Evolutionary conservation across 257 asterid species (phyloP), one percentile per base, ranked within the genome.

Genomic region (Agastache rugosa): DNA sequence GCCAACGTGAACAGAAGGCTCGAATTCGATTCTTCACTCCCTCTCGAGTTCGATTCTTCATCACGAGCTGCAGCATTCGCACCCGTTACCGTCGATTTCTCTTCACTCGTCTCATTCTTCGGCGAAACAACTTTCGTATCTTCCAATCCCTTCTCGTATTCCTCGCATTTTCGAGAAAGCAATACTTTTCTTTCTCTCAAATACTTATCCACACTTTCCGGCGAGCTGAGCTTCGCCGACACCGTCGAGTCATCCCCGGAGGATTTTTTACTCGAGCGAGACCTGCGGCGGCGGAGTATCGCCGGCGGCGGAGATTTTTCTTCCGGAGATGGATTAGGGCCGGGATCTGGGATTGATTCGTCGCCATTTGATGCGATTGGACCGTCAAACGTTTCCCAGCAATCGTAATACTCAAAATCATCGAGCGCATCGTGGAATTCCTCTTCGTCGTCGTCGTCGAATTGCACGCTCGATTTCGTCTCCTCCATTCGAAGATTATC

Each of bases 351-450:
- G 50, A 74, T 16, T 5, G 87, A 73, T 27, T 22, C 76, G 34
- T 50, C 69, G 23, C 20, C 75, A 63, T 69, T 76, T 29, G 84
- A 71, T 58, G 72, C 83, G 45, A 75, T 35, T 35, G 73, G 63
- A 41, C 73, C 84, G 14, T 75, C 4, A 41, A 79, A 74, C 16
- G 77, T 23, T 63, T 84, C 90, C 15, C 11, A 17, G 78, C 87
- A 85, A 76, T 90, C 96, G 20, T 72, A 59, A 74, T 81, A 79
- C 3, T 86, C 80, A 51, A 83, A 87, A 42, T 89, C 95, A 37
- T 86, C 92, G 55, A 60, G n/a, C 11, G 90, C 88, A 60, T 89
- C 93, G 23, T 48, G 69, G 53, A 89, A 93, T 78, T 67, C 81
- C 45, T 81, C 89, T 22, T 66, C 83, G 4, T 37, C 75, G 47